Evolutionary conservation across 1,139 yeast genomes (phyloP).

Genomic region (Casaregolazyma lundiana): DNA sequence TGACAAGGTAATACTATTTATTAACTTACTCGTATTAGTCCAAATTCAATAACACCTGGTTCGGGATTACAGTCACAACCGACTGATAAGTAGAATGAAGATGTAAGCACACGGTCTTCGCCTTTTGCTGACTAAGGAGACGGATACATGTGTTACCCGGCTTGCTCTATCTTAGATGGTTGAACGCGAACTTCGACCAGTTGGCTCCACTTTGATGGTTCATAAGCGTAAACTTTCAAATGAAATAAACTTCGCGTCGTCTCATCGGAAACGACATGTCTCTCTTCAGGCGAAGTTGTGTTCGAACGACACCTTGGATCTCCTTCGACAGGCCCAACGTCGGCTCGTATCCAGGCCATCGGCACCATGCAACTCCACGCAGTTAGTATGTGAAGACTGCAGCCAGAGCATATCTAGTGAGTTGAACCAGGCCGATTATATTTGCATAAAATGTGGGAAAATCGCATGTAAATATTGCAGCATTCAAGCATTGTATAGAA

Average conservation of each 20-base stretch:
- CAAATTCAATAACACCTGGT: background rate
- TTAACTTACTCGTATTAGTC: background rate
- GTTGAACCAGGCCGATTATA: slow-evolving; percentile 10
- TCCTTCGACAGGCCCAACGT: slow-evolving; percentile 17
- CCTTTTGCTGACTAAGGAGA: background rate
- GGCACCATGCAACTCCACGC: too few relatives aligned
- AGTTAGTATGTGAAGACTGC: slow-evolving; percentile 20
- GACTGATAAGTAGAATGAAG: too few relatives aligned
- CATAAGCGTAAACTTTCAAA: too few relatives aligned
- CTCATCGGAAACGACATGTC: too few relatives aligned
- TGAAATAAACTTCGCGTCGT: too few relatives aligned
- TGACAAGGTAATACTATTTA: background rate
- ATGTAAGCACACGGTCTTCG: too few relatives aligned
- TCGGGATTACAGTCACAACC: background rate
- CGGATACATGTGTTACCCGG: background rate
- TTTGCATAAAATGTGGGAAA: slow-evolving; percentile 16
- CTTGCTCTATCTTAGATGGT: too few relatives aligned
- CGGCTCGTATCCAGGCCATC: slow-evolving; percentile 14
- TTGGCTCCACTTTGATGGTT: too few relatives aligned
- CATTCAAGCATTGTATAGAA: slow-evolving; percentile 14
- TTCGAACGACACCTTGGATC: slow-evolving; percentile 12
- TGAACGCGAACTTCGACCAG: too few relatives aligned
- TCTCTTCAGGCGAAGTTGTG: too few relatives aligned
- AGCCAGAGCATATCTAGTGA: slow-evolving; percentile 9
- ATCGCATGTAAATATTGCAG: slow-evolving; percentile 19